Conservation (phyloP, 495 filamentous ascomycete species). For the Beverwykella pulmonaria region DNA sequence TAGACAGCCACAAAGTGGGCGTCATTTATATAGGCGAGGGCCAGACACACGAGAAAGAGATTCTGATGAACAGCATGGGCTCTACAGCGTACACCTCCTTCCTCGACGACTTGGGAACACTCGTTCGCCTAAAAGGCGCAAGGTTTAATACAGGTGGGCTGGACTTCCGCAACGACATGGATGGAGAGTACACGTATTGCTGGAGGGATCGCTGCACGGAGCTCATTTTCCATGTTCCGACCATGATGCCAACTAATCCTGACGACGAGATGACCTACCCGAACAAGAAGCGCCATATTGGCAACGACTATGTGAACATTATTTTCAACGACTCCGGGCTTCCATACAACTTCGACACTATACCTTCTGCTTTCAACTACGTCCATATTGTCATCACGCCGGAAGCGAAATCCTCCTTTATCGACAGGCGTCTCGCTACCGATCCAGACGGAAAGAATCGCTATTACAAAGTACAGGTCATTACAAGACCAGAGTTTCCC, state of each 20-base stretch:
- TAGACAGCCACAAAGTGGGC: conserved; percentile 94
- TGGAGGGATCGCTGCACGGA: conserved; percentile 95
- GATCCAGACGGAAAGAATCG: conserved; percentile 48
- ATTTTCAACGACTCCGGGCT: conserved; percentile 93
- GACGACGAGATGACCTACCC: conserved; percentile 73
- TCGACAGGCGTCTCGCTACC: conserved; percentile 43
- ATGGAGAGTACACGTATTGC: conserved; percentile 84
- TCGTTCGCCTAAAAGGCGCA: conserved; percentile 76
- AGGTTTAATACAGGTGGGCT: conserved; percentile 92
- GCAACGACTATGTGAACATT: conserved; percentile 98
- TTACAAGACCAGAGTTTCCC: conserved; percentile 82
- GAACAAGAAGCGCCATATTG: conserved; percentile 91
- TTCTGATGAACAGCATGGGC: conserved; percentile 80
- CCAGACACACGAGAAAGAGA: conserved; percentile 77
- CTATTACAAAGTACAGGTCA: conserved; percentile 82
- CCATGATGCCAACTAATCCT: conserved; percentile 91
- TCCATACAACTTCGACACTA: conserved; percentile 86
- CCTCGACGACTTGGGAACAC: conserved; percentile 74
- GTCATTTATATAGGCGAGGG: conserved; percentile 87
- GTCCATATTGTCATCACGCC: conserved; percentile 96
- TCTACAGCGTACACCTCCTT: conserved; percentile 85
- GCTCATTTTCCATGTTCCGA: conserved; percentile 92
- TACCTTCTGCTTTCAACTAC: conserved; percentile 90
- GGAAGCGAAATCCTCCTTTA: conserved; percentile 67
- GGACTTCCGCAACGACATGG: conserved; percentile 70